Base-by-base conservation (phyloP, 805 yeast species). In the Ogataea methanolica region DNA sequence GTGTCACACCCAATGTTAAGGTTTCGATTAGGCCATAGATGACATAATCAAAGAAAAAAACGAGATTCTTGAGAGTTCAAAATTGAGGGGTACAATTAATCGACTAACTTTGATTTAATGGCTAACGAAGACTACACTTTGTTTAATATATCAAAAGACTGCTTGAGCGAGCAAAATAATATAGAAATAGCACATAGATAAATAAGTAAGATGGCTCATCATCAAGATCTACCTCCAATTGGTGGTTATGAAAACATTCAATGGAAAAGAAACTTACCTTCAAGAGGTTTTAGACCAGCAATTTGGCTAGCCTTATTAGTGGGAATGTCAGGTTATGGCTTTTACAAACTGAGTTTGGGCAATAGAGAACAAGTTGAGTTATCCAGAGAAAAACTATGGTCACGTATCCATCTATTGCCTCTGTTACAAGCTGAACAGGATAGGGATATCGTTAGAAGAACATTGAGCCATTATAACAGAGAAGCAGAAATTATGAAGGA, bases 171-270 rank as follows among this genome's bases (percentile, higher is more conserved):
- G 9, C 31, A 9, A 26, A 26, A 26, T 11, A 9, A 9, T 3
- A 26, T 26, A 26, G 31, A 11, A 8, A 11, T 9, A 19, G 8
- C 17, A 14, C 14, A 36, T 36, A 36, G 6, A 39, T 3, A 14
- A n/a, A 23, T 16, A 36, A 15, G 22, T n/a, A 26, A 8, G 17
- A 59, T 53, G 67, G 68, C 62, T 12, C 62, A 59, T 38, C 62
- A 59, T 36, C 96, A 88, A 75, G 96, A 88, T 62, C 71, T 88
- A 62, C 96, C 96, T 61, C 96, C 96, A 48, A 73, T 79, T 58
- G 88, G 87, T 48, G 96, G 96, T 52, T 88, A 88, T 61, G 90
- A 85, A 54, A 85, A 86, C 39, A 79, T 88, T 51, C 96, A 88
- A 71, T 88, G 96, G 96, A 85, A 84, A 70, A 79, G 96, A 65